Conservation (phyloP, 2,329 filamentous ascomycete genomes). For the Nemania bipapillata region DNA sequence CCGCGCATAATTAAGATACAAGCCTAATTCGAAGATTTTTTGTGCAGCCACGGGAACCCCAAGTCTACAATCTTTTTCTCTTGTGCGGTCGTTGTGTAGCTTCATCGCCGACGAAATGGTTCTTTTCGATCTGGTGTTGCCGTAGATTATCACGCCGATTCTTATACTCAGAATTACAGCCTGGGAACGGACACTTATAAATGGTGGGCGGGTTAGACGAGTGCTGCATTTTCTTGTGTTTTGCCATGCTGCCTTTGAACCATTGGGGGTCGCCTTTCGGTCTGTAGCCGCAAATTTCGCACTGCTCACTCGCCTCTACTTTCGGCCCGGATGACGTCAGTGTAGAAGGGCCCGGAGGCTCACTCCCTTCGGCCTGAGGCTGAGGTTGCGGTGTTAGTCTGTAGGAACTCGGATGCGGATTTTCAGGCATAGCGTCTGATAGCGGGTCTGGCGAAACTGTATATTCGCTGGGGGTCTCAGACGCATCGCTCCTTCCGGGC, state of each 20-base stretch:
- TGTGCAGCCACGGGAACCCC: constrained; percentile 12
- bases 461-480: constrained; percentile 41
- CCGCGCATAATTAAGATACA: constrained; percentile 22
- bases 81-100: constrained; percentile 57
- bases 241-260: constrained; percentile 69
- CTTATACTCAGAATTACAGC: constrained; percentile 66
- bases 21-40: constrained; percentile 11
- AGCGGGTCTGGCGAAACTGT: constrained; percentile 36
- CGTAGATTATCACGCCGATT: constrained; percentile 67
- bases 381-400: constrained; percentile 37
- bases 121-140: constrained; percentile 67
- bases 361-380: constrained; percentile 30
- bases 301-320: constrained; percentile 59
- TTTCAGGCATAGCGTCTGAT: constrained; percentile 34
- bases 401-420: constrained; percentile 29
- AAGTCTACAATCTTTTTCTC: constrained; percentile 56
- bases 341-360: constrained; percentile 28
- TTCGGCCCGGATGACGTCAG: constrained; percentile 48
- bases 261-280: constrained; percentile 67
- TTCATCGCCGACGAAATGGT: constrained; percentile 62
- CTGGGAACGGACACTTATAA: constrained; percentile 64
- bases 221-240: constrained; percentile 67
- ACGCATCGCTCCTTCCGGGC: constrained; percentile 30
- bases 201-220: constrained; percentile 61
- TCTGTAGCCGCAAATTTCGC: constrained; percentile 65